Base-by-base conservation (phyloP, 352 stramenopile species). In the Phytophthora capsici region DNA sequence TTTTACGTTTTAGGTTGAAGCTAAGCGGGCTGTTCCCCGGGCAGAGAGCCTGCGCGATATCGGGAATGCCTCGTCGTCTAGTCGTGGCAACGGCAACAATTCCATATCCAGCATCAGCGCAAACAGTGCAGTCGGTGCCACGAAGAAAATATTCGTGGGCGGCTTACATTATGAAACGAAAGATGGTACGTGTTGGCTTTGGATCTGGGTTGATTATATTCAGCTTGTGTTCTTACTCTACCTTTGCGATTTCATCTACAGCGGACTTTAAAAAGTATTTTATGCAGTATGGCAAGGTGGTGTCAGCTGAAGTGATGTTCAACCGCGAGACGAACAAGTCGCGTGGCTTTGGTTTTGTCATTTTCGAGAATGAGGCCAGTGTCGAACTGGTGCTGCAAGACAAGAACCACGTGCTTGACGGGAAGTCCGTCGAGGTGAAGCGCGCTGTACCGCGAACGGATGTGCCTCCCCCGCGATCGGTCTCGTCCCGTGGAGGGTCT, bases 321-420 rank as follows among this genome's bases (percentile, higher is more conserved):
- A 98, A 98, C 57, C 84, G 92, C 34, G 93, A 98, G 65, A 98
- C 93, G 19, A 96, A 98, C 86, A 98, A 98, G 63, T 97, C 89
- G 22, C 76, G 92, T 44, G 93, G 92, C 57, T 98, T 98, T 78
- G 93, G 93, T 6, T 98, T 98, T 75, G 92, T 98, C 43, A 93
- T 98, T 57, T 98, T 98, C 60, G 93, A 98, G 63, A 90, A 62
- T 19, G 89, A 97, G 57, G 70, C 73, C 45, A 96, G 84, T 52
- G 93, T 97, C 20, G 89, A 97, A 51, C 54, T 89, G 19, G 91
- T 97, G 20, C 73, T 97, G 36, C 78, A 95, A 55, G 88, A 94
- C 37, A 86, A 84, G 53, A 91, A 90, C 46, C 93, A 98, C 66
- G 80, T 97, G 40, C 95, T 98, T 48, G 91, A 98, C 69, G 84